These are phyloP conservation scores for Eucalyptus paniculata DNA, from an alignment of 345 rosid species.

Conservation along the genomic window DNA sequence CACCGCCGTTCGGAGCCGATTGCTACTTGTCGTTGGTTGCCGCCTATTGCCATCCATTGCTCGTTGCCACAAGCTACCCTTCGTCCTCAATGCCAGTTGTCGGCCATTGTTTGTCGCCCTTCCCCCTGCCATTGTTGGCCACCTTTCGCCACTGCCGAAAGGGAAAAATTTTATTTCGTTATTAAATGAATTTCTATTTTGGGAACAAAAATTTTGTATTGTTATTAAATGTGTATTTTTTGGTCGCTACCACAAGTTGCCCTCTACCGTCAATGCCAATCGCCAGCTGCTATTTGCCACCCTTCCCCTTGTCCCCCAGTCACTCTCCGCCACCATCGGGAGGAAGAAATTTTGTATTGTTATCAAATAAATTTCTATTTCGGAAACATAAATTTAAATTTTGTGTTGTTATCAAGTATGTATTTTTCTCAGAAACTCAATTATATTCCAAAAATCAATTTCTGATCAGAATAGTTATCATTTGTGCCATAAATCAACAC, in stretches of 20 bases:
- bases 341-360: too few relatives aligned
- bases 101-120: fast-evolving
- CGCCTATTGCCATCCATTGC: fast-evolving
- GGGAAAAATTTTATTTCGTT: fast-evolving
- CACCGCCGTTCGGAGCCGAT: fast-evolving
- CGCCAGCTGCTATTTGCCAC: fast-evolving
- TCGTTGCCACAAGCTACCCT: too few relatives aligned
- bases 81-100: fast-evolving
- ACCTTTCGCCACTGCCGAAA: fast-evolving
- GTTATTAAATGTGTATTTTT: too few relatives aligned
- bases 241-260: fast-evolving
- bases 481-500: too few relatives aligned
- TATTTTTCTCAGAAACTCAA: too few relatives aligned
- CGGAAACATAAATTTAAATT: too few relatives aligned
- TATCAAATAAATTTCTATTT: too few relatives aligned
- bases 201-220: too few relatives aligned
- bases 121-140: fast-evolving
- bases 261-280: fast-evolving
- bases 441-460: too few relatives aligned
- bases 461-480: fast-evolving
- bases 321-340: fast-evolving
- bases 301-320: too few relatives aligned
- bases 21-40: fast-evolving
- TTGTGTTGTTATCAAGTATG: too few relatives aligned
- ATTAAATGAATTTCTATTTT: too few relatives aligned